Base-by-base conservation (phyloP, 129 eudicot species). In the Logfia minima region DNA sequence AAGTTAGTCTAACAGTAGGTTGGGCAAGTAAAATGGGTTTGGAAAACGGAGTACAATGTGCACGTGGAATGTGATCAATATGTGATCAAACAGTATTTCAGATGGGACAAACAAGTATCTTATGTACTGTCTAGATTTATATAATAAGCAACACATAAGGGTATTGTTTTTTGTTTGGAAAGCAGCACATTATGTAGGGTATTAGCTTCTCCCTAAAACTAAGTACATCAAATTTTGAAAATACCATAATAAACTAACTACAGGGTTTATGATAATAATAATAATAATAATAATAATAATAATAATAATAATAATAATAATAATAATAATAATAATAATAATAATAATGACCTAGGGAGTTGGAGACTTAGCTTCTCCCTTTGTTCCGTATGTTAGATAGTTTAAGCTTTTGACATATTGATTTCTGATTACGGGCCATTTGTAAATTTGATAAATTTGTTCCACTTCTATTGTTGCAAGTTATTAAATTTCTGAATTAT, bases 381-480 rank as follows among this genome's bases (percentile, higher is more conserved):
- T 13, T 66, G 28, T 66, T n/a, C 28, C 3, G 4, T 32, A 66
- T 66, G 29, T n/a, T 19, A 66, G 26, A 29, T 7, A 4, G 53
- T 35, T 14, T 45, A 43, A 51, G 39, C 75, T 45, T 48, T 70
- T 70, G 22, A 28, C 39, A 26, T 48, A 70, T 70, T 28, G 61
- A 70, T 68, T 37, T 19, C 2, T 21, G 14, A 23, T 3, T 22
- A 62, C 16, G 32, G 24, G 14, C 64, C 3, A 6, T 21, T 8
- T 21, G 29, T 6, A 23, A 58, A 9, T 41, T 11, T 21, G 64
- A 58, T 19, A 18, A n/a, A 18, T 56, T 56, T 56, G 23, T 19
- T n/a, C 63, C 23, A 22, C 21, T 58, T 58, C 23, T 58, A 22
- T 4, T 58, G 26, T 21, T 4, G 28, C 28, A 6, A 58, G 28